Base-by-base conservation (phyloP, 164 flowering plant genomes). In the Annona cherimola region DNA sequence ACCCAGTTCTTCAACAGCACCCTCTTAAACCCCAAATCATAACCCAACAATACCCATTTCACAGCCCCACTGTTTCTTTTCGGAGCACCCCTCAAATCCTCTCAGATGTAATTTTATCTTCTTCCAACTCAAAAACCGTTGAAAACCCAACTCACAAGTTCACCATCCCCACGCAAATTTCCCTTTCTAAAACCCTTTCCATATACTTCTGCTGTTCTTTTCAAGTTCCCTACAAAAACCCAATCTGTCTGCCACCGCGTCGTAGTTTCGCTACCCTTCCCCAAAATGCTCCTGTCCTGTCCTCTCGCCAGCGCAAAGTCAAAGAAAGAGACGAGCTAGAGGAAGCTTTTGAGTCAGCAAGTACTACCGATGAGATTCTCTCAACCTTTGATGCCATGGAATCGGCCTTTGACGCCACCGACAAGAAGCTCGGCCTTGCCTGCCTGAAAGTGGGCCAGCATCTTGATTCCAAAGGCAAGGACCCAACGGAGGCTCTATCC, bases 331-430 rank as follows among this genome's bases (percentile, higher is more conserved):
- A 84, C 5, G 80, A 82, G 4, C 79, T 90, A 60, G 97, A 89
- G 42, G 96, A 90, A 67, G 91, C 85, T 20, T 89, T 90, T 63
- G 96, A 94, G 83, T 77, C 92, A 6, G 95, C 96, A 3, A 70
- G 71, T 55, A 79, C 90, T 4, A 42, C 81, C 4, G 85, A 81
- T 0, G 90, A 88, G 7, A 94, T 90, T 88, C 77, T 92, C 42
- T 20, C 45, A 5, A 85, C 87, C 0, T 89, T 92, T 43, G 73
- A 82, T 55, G 77, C 83, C 1, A 88, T 91, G 95, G 93, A 91
- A 77, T 68, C 79, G 0, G 80, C 72, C 41, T 89, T 90, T 67
- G 88, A 83, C 8, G 89, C 89, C 80, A 78, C 71, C 35, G 93
- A 89, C 43, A 45, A 55, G 16, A 69, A 66, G 75, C 84, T 92